These are phyloP conservation scores for Pseudozyma flocculosa DNA, from an alignment of 1,284 basidiomycete species.

Conservation along the genomic window DNA sequence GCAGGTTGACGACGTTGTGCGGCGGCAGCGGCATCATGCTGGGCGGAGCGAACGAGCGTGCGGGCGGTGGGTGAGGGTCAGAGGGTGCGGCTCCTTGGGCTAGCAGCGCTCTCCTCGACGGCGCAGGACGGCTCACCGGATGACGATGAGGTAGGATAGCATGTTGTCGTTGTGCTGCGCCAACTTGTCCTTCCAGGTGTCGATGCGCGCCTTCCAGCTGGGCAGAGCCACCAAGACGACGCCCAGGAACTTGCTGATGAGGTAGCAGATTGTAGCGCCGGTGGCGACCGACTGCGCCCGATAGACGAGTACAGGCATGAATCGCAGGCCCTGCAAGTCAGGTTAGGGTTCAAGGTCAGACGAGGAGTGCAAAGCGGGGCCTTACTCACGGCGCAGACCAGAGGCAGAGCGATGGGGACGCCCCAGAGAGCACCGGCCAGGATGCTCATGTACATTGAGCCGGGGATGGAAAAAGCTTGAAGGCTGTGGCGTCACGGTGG, in stretches of 20 bases:
- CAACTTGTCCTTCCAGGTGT: constrained; percentile 77
- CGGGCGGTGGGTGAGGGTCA: no score
- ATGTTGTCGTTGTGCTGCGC: constrained; percentile 73
- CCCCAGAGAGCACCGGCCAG: constrained; percentile 95
- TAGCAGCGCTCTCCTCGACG: no score
- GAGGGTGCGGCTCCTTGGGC: no score
- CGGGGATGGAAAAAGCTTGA: constrained; percentile 93
- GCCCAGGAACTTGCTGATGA: constrained; percentile 83
- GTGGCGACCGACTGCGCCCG: constrained; percentile 75
- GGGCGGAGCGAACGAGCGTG: no score
- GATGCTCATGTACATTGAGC: constrained; percentile 97
- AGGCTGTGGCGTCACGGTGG: no score
- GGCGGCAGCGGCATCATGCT: constrained; percentile 88
- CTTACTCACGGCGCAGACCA: constrained; percentile 72
- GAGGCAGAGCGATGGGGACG: constrained; percentile 78
- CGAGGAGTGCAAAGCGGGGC: no score
- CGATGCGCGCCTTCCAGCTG: constrained; percentile 74
- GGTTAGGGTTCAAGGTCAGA: not conserved
- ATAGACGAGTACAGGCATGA: no score
- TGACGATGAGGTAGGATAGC: constrained; percentile 83
- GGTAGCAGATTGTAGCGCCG: constrained; percentile 89
- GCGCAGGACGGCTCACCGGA: constrained; percentile 16
- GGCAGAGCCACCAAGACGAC: constrained; percentile 61
- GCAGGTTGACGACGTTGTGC: constrained; percentile 76
- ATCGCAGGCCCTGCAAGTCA: no score